These are phyloP conservation scores for Serendipita sp. DNA, from an alignment of 768 basidiomycete genomes.

Conservation along the genomic window DNA sequence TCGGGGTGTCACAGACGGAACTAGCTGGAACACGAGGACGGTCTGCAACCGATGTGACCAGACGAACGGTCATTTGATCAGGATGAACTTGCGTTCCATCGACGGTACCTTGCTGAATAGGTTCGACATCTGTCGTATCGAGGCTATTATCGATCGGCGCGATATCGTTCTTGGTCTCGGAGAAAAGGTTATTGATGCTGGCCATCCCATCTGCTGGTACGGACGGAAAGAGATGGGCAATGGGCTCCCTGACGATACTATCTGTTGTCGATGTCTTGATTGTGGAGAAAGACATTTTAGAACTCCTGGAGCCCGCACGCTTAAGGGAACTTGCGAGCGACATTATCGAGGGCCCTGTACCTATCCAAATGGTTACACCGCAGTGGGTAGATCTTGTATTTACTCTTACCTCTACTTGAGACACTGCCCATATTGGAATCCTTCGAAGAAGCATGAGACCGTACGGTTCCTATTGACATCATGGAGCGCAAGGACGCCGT, in stretches of 20 bases:
- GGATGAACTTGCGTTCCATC: not conserved
- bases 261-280: not conserved
- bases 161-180: not conserved
- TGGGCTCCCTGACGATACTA: conserved; percentile 1
- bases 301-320: conserved; percentile 26
- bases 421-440: not conserved
- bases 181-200: conserved; percentile 2
- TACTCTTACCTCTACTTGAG: not conserved
- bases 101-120: not conserved
- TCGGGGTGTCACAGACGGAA: too few relatives aligned
- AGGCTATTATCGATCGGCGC: not conserved
- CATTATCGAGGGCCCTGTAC: conserved; percentile 42
- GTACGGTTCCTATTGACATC: not conserved
- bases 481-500: not conserved
- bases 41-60: conserved; percentile 7
- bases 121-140: not conserved
- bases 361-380: not conserved
- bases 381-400: not conserved
- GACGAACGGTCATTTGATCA: conserved; percentile 9
- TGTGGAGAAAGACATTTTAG: conserved; percentile 12
- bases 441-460: not conserved
- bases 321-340: conserved; percentile 63
- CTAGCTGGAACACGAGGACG: too few relatives aligned
- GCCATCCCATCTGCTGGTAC: not conserved
- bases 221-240: not conserved